Percentiles rank a stretch among this genome's conserved stretches.
phyloP scores from a whole-genome alignment of 441 rosid genomes.

The Adansonia grandidieri region DNA sequence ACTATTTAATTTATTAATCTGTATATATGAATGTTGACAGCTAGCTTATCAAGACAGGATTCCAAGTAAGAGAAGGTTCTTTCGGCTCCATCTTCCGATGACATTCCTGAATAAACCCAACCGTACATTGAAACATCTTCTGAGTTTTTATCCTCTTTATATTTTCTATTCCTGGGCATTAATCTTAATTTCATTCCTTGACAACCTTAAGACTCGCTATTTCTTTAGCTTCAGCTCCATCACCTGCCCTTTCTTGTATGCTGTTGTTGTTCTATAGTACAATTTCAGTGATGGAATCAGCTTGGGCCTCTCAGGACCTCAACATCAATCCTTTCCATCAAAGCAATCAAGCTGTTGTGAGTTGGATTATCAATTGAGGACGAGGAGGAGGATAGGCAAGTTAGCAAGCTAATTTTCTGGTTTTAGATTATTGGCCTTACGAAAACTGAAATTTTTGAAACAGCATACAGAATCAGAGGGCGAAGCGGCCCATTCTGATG shows the following conservation, averaged over 20 bases:
- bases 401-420: neutral
- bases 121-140: neutral
- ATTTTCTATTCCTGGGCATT: neutral
- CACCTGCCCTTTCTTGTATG: neutral
- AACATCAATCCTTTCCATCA: constrained; percentile 43
- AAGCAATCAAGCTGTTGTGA: constrained; percentile 27
- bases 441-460: constrained; percentile 1
- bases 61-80: constrained; percentile 10
- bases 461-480: constrained; percentile 32
- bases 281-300: constrained; percentile 42
- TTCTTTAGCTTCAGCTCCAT: neutral
- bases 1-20: no score
- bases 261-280: constrained; percentile 3
- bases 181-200: constrained; percentile 24
- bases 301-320: constrained; percentile 58
- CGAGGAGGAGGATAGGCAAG: neutral
- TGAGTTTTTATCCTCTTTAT: constrained; percentile 15
- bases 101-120: constrained; percentile 2
- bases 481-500: constrained; percentile 6
- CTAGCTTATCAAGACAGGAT: neutral
- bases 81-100: constrained; percentile 8
- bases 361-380: constrained; percentile 25
- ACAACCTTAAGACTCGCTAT: neutral
- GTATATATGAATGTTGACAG: neutral
- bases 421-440: neutral